Evolutionary conservation across 768 basidiomycete species (phyloP), one percentile per base, ranked within the genome.

Genomic region (Rhizopogon rudus): DNA sequence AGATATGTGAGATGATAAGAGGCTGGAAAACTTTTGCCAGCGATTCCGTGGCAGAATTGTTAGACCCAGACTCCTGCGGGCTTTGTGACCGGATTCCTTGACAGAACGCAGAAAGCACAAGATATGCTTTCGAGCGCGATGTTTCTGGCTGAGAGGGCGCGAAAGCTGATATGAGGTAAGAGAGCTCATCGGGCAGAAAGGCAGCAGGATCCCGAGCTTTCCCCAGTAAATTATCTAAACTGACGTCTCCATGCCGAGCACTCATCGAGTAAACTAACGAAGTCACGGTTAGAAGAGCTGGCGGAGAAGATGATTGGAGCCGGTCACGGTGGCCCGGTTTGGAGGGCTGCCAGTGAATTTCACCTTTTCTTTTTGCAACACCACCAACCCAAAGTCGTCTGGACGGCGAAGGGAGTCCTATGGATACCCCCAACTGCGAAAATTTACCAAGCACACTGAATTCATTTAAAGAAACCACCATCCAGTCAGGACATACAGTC

Each of bases 401-500:
- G 20, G 48, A 49, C 48, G 8, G 48, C 20, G 20, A 35, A 25
- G 22, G 22, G 22, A 37, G 35, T 37, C 42, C 42, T 35, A 25
- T 25, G 33, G 52, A 37, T 13, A 71, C 65, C 69, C 55, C 50
- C 22, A 13, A 58, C 22, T 10, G 46, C 35, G 48, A 65, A 44
- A 41, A 51, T 40, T 25, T 54, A 31, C 54, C 46, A 52, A 51
- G 40, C 39, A 43, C 56, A 20, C 16, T 40, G 29, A 54, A 40
- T 49, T 31, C 52, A 52, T 40, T 61, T 57, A 61, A 66, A 50
- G 54, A 28, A 25, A 54, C 54, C 51, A 73, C 63, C 22, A 88
- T 96, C 52, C 77, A 81, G 48, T 67, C 77, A 6, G 88, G 90
- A 8, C 80, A 94, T 67, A 84, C 82, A n/a, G 83, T 98, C 40